These are phyloP conservation scores for Xerocomus potaroensis DNA, from an alignment of 768 basidiomycete species.

Conservation along the genomic window DNA sequence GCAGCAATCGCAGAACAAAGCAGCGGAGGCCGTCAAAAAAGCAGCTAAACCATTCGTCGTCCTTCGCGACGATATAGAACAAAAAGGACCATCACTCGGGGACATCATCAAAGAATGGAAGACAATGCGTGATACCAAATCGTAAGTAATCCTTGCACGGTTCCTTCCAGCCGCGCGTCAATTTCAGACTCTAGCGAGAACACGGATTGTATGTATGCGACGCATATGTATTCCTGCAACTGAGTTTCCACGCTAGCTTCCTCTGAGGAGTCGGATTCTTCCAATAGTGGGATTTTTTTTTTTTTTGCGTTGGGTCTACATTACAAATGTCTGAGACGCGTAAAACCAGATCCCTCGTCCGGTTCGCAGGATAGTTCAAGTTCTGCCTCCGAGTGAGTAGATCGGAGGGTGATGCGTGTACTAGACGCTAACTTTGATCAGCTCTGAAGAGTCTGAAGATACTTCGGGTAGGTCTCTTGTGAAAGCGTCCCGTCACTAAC, in stretches of 20 bases:
- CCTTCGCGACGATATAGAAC: slow-evolving; percentile 49
- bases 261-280: slow-evolving; percentile 24
- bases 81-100: slow-evolving; percentile 54
- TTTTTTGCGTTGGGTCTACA: not conserved
- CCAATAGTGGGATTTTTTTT: slow-evolving; percentile 19
- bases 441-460: slow-evolving; percentile 18
- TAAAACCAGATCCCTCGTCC: slow-evolving; percentile 17
- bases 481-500: not conserved
- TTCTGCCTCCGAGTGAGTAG: slow-evolving; percentile 25
- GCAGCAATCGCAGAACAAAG: slow-evolving; percentile 62
- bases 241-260: slow-evolving; percentile 14
- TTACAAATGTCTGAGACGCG: not conserved
- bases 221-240: not conserved
- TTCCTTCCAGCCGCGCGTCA: not conserved
- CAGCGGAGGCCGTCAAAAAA: slow-evolving; percentile 69
- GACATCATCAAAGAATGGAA: slow-evolving; percentile 69
- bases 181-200: slow-evolving; percentile 13
- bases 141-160: slow-evolving; percentile 21
- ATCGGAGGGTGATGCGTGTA: slow-evolving; percentile 2
- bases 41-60: slow-evolving; percentile 61
- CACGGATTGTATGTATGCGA: slow-evolving; percentile 22
- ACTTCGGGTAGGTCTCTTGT: slow-evolving; percentile 16
- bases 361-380: slow-evolving; percentile 21
- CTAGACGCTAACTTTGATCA: slow-evolving; percentile 6
- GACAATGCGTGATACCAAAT: slow-evolving; percentile 24